phyloP scores from a whole-genome alignment of 257 asterid genomes.

The Scutellaria baicalensis region DNA sequence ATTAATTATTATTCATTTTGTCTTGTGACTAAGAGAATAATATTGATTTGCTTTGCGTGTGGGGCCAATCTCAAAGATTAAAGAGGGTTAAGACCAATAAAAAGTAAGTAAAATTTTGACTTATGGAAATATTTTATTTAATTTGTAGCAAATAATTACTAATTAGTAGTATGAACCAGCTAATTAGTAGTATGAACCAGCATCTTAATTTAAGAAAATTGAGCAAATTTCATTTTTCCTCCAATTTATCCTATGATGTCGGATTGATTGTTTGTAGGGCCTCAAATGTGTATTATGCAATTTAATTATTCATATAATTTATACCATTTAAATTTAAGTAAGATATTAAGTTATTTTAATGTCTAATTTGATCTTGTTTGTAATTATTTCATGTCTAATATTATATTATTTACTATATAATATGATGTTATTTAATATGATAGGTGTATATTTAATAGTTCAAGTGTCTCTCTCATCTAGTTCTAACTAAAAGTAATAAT shows the following conservation, averaged over 20 bases:
- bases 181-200: background rate
- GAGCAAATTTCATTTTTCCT: background rate
- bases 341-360: too few relatives aligned
- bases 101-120: background rate
- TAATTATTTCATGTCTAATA: too few relatives aligned
- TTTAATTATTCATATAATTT: too few relatives aligned
- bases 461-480: too few relatives aligned
- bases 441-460: too few relatives aligned
- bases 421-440: too few relatives aligned
- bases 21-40: background rate
- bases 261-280: constrained; percentile 3
- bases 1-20: too few relatives aligned
- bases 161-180: background rate
- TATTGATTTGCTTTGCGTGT: constrained; percentile 10
- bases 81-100: background rate
- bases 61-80: constrained; percentile 15
- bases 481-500: too few relatives aligned
- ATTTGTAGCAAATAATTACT: too few relatives aligned
- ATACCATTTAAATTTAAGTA: too few relatives aligned
- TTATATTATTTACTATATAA: too few relatives aligned
- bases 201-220: background rate
- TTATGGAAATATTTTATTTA: background rate
- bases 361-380: too few relatives aligned
- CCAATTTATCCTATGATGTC: background rate
- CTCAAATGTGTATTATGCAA: background rate